Evolutionary conservation across 306 rosid genomes (phyloP), one percentile per base, ranked within the genome.

Genomic region (Cyamopsis tetragonoloba): DNA sequence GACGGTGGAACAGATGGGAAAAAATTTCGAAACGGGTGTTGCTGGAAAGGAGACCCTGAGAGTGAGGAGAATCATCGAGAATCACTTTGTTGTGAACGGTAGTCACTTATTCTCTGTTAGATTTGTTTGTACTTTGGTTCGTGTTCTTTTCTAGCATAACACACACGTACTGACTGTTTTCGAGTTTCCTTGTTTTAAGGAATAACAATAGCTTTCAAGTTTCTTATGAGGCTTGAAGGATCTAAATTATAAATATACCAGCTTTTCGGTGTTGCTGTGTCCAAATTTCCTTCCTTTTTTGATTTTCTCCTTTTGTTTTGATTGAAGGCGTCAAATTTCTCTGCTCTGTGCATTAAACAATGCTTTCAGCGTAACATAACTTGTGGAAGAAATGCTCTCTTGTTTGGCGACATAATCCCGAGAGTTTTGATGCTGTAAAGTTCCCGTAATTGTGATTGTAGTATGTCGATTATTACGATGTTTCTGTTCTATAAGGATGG

Each of bases 1-100:
- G 2, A 83, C 91, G 78, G 97, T 93, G 79, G 96, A 89, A 56
- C 85, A 84, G 77, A 93, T 93, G 98, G 98, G 97, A 26, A 57
- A 81, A 37, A 81, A 78, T 49, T 84, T 86, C 32, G 48, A 57
- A 12, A 65, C 68, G 13, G 79, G 79, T 39, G 62, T 70, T 66
- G 73, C 44, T 49, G 77, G 76, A 79, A 65, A 63, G 38, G 86
- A 88, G 42, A 81, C 88, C 20, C 75, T 84, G 34, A 71, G 86
- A 82, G 86, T 88, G 35, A 83, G 97, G 79, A 79, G 68, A 62
- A 60, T 86, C 23, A 84, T 93, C 50, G 77, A 75, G 24, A 42
- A 84, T 7, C 98, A 93, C 77, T 89, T 93, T 51, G 34, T 47
- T 67, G 23, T 86, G 24, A 86, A 88, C 24, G 97, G 97, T 93